A percentile compares a stretch with the other conserved stretches of the same genome.
phyloP scores from a whole-genome alignment of 306 rosid genomes.

The Castanea crenata region DNA sequence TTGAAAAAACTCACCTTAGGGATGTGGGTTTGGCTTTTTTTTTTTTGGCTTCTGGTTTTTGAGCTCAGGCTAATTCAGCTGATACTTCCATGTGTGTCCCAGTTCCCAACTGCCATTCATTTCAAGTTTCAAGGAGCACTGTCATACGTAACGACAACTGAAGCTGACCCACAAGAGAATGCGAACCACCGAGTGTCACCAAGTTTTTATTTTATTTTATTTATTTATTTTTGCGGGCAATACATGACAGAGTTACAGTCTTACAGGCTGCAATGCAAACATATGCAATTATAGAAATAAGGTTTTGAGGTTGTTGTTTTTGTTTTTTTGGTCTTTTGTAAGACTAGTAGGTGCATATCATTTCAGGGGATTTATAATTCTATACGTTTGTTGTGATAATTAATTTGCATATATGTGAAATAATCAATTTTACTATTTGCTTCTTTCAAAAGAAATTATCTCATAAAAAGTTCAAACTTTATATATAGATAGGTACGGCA shows the following conservation, averaged over 20 bases:
- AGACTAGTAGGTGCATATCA: neutral
- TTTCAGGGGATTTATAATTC: neutral
- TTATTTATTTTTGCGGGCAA: neutral
- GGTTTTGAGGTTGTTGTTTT: neutral
- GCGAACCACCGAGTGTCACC: neutral
- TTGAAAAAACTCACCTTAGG: conserved; percentile 21
- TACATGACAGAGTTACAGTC: neutral
- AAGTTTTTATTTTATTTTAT: neutral
- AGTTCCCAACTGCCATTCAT: neutral
- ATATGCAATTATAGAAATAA: neutral
- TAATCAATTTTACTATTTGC: too few relatives aligned
- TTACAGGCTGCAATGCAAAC: neutral
- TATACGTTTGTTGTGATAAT: too few relatives aligned
- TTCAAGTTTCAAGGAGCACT: neutral
- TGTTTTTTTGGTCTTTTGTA: neutral
- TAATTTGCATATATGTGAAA: too few relatives aligned
- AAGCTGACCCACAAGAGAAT: neutral
- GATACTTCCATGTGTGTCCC: neutral
- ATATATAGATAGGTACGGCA: too few relatives aligned
- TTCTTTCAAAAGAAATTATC: too few relatives aligned
- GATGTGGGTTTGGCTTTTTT: neutral
- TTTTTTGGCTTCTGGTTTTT: neutral
- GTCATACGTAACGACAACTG: neutral
- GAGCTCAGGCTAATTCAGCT: neutral
- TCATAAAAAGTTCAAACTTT: too few relatives aligned